phyloP scores from a whole-genome alignment of 1,284 basidiomycete species.

The Meripilus lineatus region DNA sequence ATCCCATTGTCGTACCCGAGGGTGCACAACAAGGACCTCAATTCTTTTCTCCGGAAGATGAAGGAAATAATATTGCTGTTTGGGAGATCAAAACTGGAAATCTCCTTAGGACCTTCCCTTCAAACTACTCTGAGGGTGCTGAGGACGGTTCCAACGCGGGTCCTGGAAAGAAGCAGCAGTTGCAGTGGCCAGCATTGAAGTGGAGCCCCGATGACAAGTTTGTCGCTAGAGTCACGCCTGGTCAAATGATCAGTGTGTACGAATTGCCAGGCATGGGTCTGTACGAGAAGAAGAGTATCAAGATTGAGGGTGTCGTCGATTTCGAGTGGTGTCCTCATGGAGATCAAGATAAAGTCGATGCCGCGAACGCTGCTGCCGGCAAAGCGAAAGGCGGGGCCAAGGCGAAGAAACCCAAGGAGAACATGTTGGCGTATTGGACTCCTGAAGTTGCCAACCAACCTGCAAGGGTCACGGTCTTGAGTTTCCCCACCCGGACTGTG shows the following conservation, averaged over 20 bases:
- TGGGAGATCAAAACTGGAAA: slow-evolving; percentile 97
- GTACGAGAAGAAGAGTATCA: slow-evolving; percentile 96
- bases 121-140: slow-evolving; percentile 52
- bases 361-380: slow-evolving; percentile 49
- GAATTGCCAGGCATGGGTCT: slow-evolving; percentile 94
- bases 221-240: slow-evolving; percentile 85
- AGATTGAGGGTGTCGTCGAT: slow-evolving; percentile 97
- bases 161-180: slow-evolving; percentile 72
- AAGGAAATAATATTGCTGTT: slow-evolving; percentile 95
- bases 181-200: slow-evolving; percentile 95
- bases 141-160: slow-evolving; percentile 44
- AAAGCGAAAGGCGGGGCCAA: too few relatives aligned
- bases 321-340: slow-evolving; percentile 98
- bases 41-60: slow-evolving; percentile 90
- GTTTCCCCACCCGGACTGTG: slow-evolving; percentile 82
- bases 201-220: slow-evolving; percentile 98
- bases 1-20: slow-evolving; percentile 87
- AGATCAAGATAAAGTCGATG: slow-evolving; percentile 82
- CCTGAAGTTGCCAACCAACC: slow-evolving; percentile 97
- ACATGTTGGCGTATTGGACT: slow-evolving; percentile 97
- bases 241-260: slow-evolving; percentile 94
- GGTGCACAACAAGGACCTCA: slow-evolving; percentile 79
- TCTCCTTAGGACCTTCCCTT: slow-evolving; percentile 91
- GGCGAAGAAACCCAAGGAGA: slow-evolving; percentile 81
- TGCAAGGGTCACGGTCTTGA: slow-evolving; percentile 90